These are phyloP conservation scores for Laetiporus sulphureus DNA, from an alignment of 1,284 basidiomycete genomes.

Conservation along the genomic window DNA sequence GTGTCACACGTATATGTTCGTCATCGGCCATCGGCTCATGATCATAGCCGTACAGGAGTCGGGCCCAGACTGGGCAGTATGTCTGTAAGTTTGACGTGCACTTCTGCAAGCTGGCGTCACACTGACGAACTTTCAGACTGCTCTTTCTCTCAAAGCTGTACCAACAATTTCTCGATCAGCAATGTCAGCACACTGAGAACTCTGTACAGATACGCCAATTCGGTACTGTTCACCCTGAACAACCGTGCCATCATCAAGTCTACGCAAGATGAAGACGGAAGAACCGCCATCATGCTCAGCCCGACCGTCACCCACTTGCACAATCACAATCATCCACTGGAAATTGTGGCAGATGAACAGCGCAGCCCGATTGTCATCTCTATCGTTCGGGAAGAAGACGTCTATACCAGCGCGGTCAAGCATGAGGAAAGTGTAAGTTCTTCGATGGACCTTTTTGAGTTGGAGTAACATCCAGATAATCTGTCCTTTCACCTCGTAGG, in stretches of 20 bases:
- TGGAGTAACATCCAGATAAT: no score
- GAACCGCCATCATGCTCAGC: not conserved
- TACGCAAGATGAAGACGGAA: not conserved
- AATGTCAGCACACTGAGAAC: not conserved
- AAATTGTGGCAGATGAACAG: not conserved
- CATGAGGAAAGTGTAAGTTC: no score
- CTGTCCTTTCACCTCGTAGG: no score
- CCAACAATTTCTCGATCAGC: not conserved
- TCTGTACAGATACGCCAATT: constrained; percentile 1
- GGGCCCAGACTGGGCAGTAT: not conserved
- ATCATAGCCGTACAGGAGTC: not conserved
- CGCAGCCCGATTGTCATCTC: not conserved
- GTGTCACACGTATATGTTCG: not conserved
- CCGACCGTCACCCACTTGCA: no score
- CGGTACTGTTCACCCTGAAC: constrained; percentile 1
- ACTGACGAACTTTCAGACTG: not conserved
- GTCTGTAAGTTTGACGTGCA: not conserved
- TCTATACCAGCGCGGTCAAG: not conserved
- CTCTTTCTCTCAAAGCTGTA: constrained; percentile 1
- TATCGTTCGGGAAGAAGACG: not conserved
- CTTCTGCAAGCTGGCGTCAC: not conserved
- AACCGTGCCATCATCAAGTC: constrained; percentile 1
- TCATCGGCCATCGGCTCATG: not conserved
- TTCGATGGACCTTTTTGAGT: no score
- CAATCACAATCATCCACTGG: not conserved